phyloP scores from a whole-genome alignment of 2,329 filamentous ascomycete genomes.

The Epichloe typhina region DNA sequence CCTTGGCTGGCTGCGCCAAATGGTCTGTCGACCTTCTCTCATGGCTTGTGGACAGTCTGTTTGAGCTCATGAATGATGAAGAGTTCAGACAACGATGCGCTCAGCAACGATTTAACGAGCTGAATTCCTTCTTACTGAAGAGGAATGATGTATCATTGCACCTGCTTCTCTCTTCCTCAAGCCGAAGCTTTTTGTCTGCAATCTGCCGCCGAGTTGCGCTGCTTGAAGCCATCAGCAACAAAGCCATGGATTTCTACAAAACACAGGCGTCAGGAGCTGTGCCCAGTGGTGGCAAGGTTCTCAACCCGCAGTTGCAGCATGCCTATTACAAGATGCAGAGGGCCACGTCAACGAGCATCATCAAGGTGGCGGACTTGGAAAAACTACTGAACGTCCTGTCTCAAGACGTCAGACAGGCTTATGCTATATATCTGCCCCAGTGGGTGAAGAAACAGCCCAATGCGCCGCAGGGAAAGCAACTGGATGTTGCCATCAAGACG shows the following conservation, averaged over 20 bases:
- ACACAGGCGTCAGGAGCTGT: slow-evolving; percentile 27
- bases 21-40: slow-evolving; percentile 65
- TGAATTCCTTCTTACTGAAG: slow-evolving; percentile 37
- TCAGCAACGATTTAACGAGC: slow-evolving; percentile 32
- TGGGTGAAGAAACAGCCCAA: slow-evolving; percentile 34
- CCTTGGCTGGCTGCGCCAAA: slow-evolving; percentile 59
- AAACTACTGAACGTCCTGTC: slow-evolving; percentile 40
- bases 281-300: slow-evolving; percentile 23
- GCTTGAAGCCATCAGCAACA: slow-evolving; percentile 35
- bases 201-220: slow-evolving; percentile 51
- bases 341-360: slow-evolving; percentile 34
- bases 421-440: slow-evolving; percentile 31
- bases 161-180: slow-evolving; percentile 58
- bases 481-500: slow-evolving; percentile 31
- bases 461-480: slow-evolving; percentile 27
- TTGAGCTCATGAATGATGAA: slow-evolving; percentile 38
- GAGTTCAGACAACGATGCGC: slow-evolving; percentile 38
- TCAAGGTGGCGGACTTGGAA: slow-evolving; percentile 50
- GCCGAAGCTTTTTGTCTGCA: slow-evolving; percentile 58
- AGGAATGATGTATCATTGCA: slow-evolving; percentile 47
- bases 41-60: slow-evolving; percentile 47
- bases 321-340: slow-evolving; percentile 42
- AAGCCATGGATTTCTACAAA: slow-evolving; percentile 39
- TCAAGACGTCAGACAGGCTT: slow-evolving; percentile 36
- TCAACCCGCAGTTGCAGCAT: slow-evolving; percentile 40